phyloP scores from a whole-genome alignment of 768 basidiomycete genomes.

The Leucocoprinus leucothites region DNA sequence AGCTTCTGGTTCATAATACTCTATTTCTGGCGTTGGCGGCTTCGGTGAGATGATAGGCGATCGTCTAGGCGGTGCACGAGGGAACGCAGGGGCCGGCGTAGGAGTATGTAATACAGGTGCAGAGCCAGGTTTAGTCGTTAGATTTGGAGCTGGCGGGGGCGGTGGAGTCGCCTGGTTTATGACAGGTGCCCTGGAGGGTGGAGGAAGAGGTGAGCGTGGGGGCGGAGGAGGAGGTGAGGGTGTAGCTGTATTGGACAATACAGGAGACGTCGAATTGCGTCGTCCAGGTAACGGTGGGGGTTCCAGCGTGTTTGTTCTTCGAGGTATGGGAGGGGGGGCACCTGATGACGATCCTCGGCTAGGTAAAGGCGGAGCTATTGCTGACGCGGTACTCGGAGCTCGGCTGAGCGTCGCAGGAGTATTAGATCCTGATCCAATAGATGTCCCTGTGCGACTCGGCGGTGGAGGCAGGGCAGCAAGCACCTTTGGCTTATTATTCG shows the following conservation, averaged over 20 bases:
- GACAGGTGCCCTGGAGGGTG: slow-evolving; percentile 8
- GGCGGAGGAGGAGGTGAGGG: slow-evolving; percentile 12
- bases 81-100: slow-evolving; percentile 13
- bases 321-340: slow-evolving; percentile 26
- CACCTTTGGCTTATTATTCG: slow-evolving; percentile 27
- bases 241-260: slow-evolving; percentile 12
- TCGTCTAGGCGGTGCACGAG: slow-evolving; percentile 16
- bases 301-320: slow-evolving; percentile 18
- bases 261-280: slow-evolving; percentile 3
- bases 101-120: slow-evolving; percentile 17
- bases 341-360: slow-evolving; percentile 19
- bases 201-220: slow-evolving; percentile 9
- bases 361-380: slow-evolving; percentile 22
- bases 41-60: slow-evolving; percentile 7
- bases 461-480: slow-evolving; percentile 29
- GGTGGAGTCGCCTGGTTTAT: slow-evolving; percentile 1
- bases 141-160: slow-evolving; percentile 13
- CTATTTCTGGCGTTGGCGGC: neutral
- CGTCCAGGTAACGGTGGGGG: slow-evolving; percentile 23
- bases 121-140: slow-evolving; percentile 13
- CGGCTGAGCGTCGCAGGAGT: slow-evolving; percentile 7
- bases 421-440: slow-evolving; percentile 11
- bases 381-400: slow-evolving; percentile 15
- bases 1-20: neutral
- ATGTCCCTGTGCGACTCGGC: slow-evolving; percentile 30